Evolutionary conservation across 2,329 filamentous ascomycete species (phyloP), one percentile per base, ranked within the genome.

Genomic region (Aciculosporium take): DNA sequence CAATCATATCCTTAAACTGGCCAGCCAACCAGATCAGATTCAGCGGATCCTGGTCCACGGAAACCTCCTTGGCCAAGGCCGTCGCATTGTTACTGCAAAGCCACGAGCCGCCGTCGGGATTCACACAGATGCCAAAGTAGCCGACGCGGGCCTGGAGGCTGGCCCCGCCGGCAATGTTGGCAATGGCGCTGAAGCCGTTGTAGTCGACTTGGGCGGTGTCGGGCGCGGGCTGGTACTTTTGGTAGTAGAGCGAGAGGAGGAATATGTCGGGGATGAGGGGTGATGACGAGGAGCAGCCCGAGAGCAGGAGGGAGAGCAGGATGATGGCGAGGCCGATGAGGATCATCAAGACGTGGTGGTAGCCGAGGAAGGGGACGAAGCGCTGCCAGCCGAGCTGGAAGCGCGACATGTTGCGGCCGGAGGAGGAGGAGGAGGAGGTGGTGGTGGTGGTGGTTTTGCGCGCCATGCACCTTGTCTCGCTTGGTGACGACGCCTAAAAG

Each of bases 71-170:
- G 29, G 91, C 89, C 37, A 98, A 72, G 3, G 87, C 80, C 3
- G 89, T 95, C 17, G 91, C 91, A 62, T 98, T 98, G 71, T 94
- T 93, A 61, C 84, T 91, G 73, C 91, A 98, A 45, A 96, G 75
- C 75, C 86, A 98, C 18, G 81, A 79, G 49, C 89, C 89, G 45
- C 83, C 84, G 58, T 94, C 86, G 1, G 85, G 80, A 63, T 87
- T 91, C 60, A 96, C 79, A 65, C 91, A 98, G 61, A 98, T 94
- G 52, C 91, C 91, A 56, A 98, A 98, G 68, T 94, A 98, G 50
- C 91, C 91, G 24, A 98, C 91, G 43, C 91, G 81, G 21, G 91
- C 87, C 61, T 94, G 86, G 37, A 98, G 69, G 45, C 77, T 74
- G 10, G 91, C 88, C 51, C 75, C 70, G 40, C 86, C 85, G 44